Evolutionary conservation across 1,284 basidiomycete genomes (phyloP).

Genomic region (Erythrobasidium hasegawianum): DNA sequence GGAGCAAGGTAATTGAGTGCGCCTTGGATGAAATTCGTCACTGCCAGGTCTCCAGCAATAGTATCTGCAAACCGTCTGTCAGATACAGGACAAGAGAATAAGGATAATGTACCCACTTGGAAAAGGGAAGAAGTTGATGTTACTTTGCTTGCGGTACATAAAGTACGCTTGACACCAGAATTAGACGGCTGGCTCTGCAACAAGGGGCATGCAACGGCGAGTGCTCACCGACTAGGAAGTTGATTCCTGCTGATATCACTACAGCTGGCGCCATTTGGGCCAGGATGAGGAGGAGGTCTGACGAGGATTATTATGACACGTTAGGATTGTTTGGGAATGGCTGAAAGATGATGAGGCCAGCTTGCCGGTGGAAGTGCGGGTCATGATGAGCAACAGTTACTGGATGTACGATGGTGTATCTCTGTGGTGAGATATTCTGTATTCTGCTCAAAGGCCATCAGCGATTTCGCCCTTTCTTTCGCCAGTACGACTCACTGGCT

Average conservation of each 20-base stretch:
- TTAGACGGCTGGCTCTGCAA: not conserved
- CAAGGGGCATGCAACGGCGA: not conserved
- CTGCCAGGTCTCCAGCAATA: conserved; percentile 2
- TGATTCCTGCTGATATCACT: conserved; percentile 1
- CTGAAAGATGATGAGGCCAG: too few relatives aligned
- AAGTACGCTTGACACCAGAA: not conserved
- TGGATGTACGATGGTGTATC: too few relatives aligned
- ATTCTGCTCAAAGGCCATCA: too few relatives aligned
- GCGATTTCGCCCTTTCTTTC: too few relatives aligned
- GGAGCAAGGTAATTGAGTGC: conserved; percentile 5
- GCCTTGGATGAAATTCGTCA: conserved; percentile 4
- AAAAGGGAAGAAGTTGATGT: conserved; percentile 7
- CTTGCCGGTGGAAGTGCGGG: too few relatives aligned
- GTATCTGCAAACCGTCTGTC: not conserved
- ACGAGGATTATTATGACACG: not conserved
- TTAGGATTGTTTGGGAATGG: too few relatives aligned
- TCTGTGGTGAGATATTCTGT: too few relatives aligned
- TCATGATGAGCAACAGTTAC: too few relatives aligned
- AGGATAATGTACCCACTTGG: not conserved
- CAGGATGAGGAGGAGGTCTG: conserved; percentile 3
- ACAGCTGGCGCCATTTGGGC: not conserved
- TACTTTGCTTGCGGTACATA: not conserved
- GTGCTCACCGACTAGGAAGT: conserved; percentile 1
- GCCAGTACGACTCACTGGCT: too few relatives aligned
- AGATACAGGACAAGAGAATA: not conserved